These are phyloP conservation scores for Pascua sp. DNA, from an alignment of 1,284 basidiomycete species.

Conservation along the genomic window DNA sequence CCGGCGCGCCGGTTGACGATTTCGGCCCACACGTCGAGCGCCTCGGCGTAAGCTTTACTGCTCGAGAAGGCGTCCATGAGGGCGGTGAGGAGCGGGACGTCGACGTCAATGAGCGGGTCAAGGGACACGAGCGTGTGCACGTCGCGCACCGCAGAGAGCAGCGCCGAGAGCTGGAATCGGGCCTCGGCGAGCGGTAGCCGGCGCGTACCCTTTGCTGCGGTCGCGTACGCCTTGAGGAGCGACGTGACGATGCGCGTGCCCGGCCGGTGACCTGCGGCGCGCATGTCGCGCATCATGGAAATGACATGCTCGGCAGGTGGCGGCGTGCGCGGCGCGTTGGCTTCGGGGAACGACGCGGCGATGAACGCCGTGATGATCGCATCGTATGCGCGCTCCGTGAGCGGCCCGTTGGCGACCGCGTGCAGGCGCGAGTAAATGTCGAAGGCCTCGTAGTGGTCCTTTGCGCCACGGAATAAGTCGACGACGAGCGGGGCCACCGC, in stretches of 20 bases:
- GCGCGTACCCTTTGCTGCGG: constrained; percentile 1
- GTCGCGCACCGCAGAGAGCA: constrained; percentile 55
- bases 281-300: constrained; percentile 80
- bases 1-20: constrained; percentile 55
- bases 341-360: constrained; percentile 53
- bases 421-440: constrained; percentile 57
- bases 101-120: constrained; percentile 69
- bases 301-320: constrained; percentile 67
- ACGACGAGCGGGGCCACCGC: constrained; percentile 50
- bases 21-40: constrained; percentile 75
- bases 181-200: neutral
- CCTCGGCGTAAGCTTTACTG: constrained; percentile 64
- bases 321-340: constrained; percentile 48
- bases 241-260: constrained; percentile 66
- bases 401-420: constrained; percentile 42
- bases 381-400: constrained; percentile 60
- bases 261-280: constrained; percentile 59
- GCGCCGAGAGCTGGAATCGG: constrained; percentile 16
- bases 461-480: constrained; percentile 59
- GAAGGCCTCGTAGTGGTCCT: constrained; percentile 60
- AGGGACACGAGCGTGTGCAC: constrained; percentile 74
- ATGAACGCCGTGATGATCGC: constrained; percentile 64
- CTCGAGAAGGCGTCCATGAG: constrained; percentile 70
- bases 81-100: constrained; percentile 50
- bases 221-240: constrained; percentile 58